A percentile compares a stretch with the other conserved stretches of the same genome.
Evolutionary conservation across 83 land plant genomes (phyloP).

Genomic region (Thuja plicata): DNA sequence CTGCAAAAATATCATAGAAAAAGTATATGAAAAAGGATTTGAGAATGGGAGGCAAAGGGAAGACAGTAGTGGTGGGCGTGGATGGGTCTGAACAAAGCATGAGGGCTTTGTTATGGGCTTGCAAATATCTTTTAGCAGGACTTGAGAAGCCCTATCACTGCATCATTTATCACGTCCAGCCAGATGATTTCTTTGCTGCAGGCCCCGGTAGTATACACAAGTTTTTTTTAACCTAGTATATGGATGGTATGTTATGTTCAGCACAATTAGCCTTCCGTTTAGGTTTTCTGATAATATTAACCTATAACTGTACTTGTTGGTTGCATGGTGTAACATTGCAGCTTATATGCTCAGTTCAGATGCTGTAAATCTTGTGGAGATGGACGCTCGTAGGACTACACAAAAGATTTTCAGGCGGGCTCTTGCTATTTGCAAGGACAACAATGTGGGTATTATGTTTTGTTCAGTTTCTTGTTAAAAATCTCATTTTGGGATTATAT

Average conservation of each 20-base stretch:
- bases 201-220: background rate
- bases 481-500: too few species aligned
- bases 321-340: background rate
- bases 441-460: background rate
- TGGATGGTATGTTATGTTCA: background rate
- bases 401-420: conserved; percentile 4
- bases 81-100: background rate
- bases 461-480: background rate
- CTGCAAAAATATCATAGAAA: too few species aligned
- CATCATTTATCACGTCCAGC: background rate
- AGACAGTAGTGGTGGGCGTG: background rate
- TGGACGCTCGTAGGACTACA: background rate
- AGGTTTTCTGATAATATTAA: background rate
- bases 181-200: background rate
- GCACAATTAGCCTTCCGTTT: too few species aligned
- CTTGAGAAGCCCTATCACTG: background rate
- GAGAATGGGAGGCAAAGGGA: background rate
- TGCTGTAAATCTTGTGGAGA: background rate
- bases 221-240: too few species aligned
- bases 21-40: too few species aligned
- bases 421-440: background rate
- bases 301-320: background rate
- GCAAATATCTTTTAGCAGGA: background rate
- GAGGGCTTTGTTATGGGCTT: conserved; percentile 1
- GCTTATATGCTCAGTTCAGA: background rate